Evolutionary conservation across 2,329 filamentous ascomycete genomes (phyloP).

Genomic region (Rutstroemia sydowiana): DNA sequence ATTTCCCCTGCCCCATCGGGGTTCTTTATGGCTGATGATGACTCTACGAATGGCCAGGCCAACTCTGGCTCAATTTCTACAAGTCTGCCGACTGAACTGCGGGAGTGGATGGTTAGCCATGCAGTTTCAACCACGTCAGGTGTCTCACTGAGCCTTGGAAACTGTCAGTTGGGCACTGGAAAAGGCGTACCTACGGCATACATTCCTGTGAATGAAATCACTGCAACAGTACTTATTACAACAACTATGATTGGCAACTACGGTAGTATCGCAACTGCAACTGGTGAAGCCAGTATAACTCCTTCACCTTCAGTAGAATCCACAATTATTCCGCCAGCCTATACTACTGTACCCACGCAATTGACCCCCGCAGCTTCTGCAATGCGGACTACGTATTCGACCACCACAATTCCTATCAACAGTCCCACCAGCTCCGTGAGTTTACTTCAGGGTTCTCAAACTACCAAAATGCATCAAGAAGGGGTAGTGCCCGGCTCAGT

Average conservation of each 20-base stretch:
- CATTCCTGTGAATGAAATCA: constrained; percentile 12
- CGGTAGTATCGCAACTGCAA: background rate
- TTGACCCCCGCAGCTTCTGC: too few relatives aligned
- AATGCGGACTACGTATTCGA: background rate
- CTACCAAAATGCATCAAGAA: too few relatives aligned
- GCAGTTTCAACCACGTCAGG: background rate
- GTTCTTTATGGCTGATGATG: constrained; percentile 5
- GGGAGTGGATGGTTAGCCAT: constrained; percentile 11
- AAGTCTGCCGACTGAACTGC: constrained; percentile 7
- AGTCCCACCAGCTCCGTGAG: background rate
- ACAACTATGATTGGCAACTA: constrained; percentile 10
- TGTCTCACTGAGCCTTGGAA: constrained; percentile 1
- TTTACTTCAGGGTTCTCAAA: too few relatives aligned
- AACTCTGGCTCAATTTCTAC: constrained; percentile 4
- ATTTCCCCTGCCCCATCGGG: constrained; percentile 12
- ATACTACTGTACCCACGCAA: too few relatives aligned
- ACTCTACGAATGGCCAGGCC: constrained; percentile 4
- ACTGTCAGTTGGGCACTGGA: constrained; percentile 9
- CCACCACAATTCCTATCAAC: background rate
- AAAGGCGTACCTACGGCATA: constrained; percentile 13
- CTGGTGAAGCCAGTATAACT: background rate
- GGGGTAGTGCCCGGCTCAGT: background rate
- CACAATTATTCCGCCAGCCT: background rate
- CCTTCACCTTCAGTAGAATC: background rate
- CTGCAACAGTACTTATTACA: constrained; percentile 1